These are phyloP conservation scores for Biscogniauxia mediterranea DNA, from an alignment of 2,329 filamentous ascomycete genomes.

Conservation along the genomic window DNA sequence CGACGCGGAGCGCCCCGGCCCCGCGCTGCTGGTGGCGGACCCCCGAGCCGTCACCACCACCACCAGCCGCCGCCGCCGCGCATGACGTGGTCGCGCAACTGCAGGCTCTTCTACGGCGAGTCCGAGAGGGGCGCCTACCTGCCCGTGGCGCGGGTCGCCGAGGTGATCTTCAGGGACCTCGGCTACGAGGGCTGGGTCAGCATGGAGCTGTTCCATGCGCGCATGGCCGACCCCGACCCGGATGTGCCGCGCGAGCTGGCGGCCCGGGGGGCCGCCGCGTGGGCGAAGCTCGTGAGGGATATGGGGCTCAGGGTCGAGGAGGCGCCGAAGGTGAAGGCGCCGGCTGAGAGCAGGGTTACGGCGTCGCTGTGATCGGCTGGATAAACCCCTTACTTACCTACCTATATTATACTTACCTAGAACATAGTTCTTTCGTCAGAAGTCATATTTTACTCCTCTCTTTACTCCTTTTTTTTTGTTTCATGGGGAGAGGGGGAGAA, in stretches of 20 bases:
- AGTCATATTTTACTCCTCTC: no score
- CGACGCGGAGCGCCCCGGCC: conserved; percentile 63
- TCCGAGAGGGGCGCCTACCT: conserved; percentile 63
- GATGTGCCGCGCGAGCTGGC: conserved; percentile 49
- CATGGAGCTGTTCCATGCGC: conserved; percentile 66
- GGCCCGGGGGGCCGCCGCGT: conserved; percentile 30
- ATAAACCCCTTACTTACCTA: no score
- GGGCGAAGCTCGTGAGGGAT: conserved; percentile 31
- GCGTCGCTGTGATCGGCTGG: no score
- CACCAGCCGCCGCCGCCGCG: conserved; percentile 59
- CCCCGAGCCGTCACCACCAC: no score
- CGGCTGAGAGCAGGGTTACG: conserved; percentile 11
- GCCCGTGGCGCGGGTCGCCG: conserved; percentile 60
- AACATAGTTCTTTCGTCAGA: no score
- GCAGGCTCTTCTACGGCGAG: conserved; percentile 68
- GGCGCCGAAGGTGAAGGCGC: conserved; percentile 3
- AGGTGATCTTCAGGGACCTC: conserved; percentile 60
- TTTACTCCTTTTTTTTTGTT: no score
- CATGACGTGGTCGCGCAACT: conserved; percentile 81
- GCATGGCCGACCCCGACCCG: conserved; percentile 52
- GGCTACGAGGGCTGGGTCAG: conserved; percentile 70
- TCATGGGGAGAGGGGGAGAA: no score
- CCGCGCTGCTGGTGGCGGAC: no score
- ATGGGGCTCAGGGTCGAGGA: conserved; percentile 24
- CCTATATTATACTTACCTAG: no score